Conservation (phyloP, 345 rosid species). For the Aegle marmelos region DNA sequence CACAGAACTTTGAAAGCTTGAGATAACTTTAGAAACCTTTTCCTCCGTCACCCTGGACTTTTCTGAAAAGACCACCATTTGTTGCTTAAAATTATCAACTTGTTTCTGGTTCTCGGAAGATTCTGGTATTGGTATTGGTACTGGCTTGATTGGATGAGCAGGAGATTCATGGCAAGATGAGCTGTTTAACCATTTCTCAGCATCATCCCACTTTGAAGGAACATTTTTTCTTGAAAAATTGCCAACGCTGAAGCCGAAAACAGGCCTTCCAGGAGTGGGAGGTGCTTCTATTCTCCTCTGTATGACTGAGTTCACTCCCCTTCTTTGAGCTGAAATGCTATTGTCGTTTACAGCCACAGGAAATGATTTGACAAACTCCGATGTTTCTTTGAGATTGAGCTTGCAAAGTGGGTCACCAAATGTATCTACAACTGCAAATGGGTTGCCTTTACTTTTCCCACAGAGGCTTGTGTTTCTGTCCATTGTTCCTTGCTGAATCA, state of each 20-base stretch:
- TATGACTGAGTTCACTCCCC: constrained; percentile 46
- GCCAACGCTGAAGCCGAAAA: constrained; percentile 63
- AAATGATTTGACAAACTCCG: constrained; percentile 66
- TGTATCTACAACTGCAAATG: constrained; percentile 40
- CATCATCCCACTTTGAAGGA: constrained; percentile 97
- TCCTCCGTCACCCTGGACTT: constrained; percentile 64
- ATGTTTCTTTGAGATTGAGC: constrained; percentile 68
- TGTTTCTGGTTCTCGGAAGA: constrained; percentile 34
- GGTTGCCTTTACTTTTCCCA: constrained; percentile 42
- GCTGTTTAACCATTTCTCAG: constrained; percentile 82
- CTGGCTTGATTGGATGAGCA: constrained; percentile 49
- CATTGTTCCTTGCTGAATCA: constrained; percentile 34
- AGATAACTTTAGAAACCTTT: constrained; percentile 30
- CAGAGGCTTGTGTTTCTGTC: constrained; percentile 29
- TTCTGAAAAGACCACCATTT: constrained; percentile 51
- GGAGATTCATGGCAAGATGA: constrained; percentile 64
- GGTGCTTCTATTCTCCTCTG: constrained; percentile 61
- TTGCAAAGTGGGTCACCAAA: constrained; percentile 62
- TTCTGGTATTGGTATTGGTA: constrained; percentile 24
- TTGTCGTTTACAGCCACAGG: constrained; percentile 42
- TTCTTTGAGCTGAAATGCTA: constrained; percentile 49
- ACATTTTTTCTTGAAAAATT: constrained; percentile 57
- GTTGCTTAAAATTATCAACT: constrained; percentile 33
- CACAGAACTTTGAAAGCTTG: constrained; percentile 33
- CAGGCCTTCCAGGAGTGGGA: constrained; percentile 76